Percentiles rank a stretch among this genome's conserved stretches.
Conservation (phyloP, 1,139 yeast genomes). For the Kodamaea arcana region DNA sequence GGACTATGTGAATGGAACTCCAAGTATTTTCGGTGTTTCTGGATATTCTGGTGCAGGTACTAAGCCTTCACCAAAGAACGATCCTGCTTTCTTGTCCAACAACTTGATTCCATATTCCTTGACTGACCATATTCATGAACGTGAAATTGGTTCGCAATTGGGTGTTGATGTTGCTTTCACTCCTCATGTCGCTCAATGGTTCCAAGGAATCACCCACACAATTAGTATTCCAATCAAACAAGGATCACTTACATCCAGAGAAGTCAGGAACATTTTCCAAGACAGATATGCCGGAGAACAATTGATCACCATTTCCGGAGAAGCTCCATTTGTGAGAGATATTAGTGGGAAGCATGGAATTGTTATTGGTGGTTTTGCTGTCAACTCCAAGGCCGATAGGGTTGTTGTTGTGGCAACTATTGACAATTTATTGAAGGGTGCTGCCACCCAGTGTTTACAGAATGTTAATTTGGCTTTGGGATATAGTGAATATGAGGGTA, state of each 20-base stretch:
- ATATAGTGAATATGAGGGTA: conserved; percentile 92
- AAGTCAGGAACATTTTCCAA: conserved; percentile 79
- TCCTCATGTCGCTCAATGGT: conserved; percentile 99
- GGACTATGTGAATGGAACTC: conserved; percentile 61
- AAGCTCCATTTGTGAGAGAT: conserved; percentile 88
- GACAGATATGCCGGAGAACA: conserved; percentile 87
- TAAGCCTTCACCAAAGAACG: conserved; percentile 95
- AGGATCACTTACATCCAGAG: conserved; percentile 70
- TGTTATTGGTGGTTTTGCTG: conserved; percentile 93
- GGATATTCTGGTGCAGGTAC: conserved; percentile 99
- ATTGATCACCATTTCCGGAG: conserved; percentile 79
- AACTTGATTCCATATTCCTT: conserved; percentile 92
- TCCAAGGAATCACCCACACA: conserved; percentile 95
- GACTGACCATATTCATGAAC: conserved; percentile 95
- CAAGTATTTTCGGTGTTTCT: conserved; percentile 89
- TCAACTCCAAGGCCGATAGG: conserved; percentile 81
- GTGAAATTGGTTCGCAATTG: conserved; percentile 78
- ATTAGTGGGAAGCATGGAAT: conserved; percentile 93
- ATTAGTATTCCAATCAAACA: conserved; percentile 81
- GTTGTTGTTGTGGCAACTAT: conserved; percentile 93
- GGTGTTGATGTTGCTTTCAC: conserved; percentile 81
- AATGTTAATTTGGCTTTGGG: conserved; percentile 87
- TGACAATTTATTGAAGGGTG: conserved; percentile 94
- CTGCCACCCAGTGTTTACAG: conserved; percentile 97
- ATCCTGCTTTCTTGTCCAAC: conserved; percentile 63